These are phyloP conservation scores for Leccinum sublutescens DNA, from an alignment of 768 basidiomycete species.

Conservation along the genomic window DNA sequence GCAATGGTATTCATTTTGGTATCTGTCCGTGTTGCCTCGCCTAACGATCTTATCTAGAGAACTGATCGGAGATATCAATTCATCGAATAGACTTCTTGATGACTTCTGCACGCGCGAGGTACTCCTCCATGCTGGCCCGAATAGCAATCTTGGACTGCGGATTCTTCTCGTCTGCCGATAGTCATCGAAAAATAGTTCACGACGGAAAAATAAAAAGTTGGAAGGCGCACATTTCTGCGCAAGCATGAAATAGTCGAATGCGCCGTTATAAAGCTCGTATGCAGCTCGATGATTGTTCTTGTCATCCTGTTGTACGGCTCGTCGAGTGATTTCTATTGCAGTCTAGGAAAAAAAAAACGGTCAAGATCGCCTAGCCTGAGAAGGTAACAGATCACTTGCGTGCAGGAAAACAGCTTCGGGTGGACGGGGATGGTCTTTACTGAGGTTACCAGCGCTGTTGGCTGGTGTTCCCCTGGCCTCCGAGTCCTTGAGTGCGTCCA, in stretches of 20 bases:
- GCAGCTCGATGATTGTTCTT: conserved; percentile 90
- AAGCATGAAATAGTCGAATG: conserved; percentile 96
- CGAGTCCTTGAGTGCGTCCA: conserved; percentile 31
- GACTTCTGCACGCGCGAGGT: conserved; percentile 85
- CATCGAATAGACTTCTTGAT: conserved; percentile 58
- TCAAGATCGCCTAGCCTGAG: neutral
- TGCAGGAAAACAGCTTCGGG: conserved; percentile 19
- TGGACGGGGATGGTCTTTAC: conserved; percentile 8
- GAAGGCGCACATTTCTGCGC: conserved; percentile 72
- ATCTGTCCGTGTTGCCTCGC: neutral
- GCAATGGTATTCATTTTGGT: neutral
- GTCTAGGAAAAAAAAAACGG: conserved; percentile 31
- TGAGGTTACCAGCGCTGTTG: neutral
- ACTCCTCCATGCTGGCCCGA: conserved; percentile 81
- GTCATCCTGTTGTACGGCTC: conserved; percentile 84
- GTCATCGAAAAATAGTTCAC: neutral
- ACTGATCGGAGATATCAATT: neutral
- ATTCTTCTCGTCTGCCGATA: conserved; percentile 69
- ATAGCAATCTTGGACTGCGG: conserved; percentile 84
- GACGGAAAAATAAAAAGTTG: neutral
- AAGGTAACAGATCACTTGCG: neutral
- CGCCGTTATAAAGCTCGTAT: conserved; percentile 88
- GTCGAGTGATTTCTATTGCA: conserved; percentile 85
- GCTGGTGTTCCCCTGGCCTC: neutral
- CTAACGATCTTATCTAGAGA: neutral